Base-by-base conservation (phyloP, 768 basidiomycete species). In the Melanogaster broomeanus region DNA sequence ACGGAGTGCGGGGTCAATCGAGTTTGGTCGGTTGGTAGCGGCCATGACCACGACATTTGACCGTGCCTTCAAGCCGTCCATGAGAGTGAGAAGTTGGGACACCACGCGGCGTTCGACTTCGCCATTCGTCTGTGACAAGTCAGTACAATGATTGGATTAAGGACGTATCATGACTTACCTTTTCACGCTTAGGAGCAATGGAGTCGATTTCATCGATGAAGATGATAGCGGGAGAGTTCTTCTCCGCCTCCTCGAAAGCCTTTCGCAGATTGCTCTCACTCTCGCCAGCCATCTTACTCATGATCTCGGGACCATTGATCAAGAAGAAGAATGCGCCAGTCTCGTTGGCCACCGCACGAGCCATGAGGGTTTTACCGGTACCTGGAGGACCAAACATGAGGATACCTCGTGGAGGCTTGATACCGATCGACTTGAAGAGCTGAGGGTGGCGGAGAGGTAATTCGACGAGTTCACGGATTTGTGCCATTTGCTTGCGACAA, bases 261-360 rank as follows among this genome's bases (percentile, higher is more conserved):
- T 99, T 99, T 61, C 97, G 78, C 56, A 99, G 76, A 72, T 99
- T 99, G 65, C 90, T 93, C 71, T 99, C 97, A 68, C 85, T 88
- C 76, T 99, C 97, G 60, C 97, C 97, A 48, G 97, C 97, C 97
- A 99, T 99, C 80, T 99, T 98, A 62, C 89, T 92, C 97, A 99
- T 99, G 70, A 99, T 98, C 73, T 99, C 97, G 45, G 97, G 97
- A 48, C 97, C 97, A 66, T 98, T 99, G 76, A 99, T 99, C 45
- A 98, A 77, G 87, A 99, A 99, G 83, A 99, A 99, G 84, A 99
- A 99, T 15, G 97, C 97, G 43, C 97, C 97, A 25, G 97, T 99
- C 74, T 99, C 97, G 70, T 99, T 99, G 57, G 97, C 97, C 42
- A 99, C 97, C 8, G 97, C 97, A 61, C 97, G 88, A 45, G 97